A percentile compares a stretch with the other conserved stretches of the same genome.
Evolutionary conservation across 1,139 yeast species (phyloP).

Genomic region (Zygoascus sp.): DNA sequence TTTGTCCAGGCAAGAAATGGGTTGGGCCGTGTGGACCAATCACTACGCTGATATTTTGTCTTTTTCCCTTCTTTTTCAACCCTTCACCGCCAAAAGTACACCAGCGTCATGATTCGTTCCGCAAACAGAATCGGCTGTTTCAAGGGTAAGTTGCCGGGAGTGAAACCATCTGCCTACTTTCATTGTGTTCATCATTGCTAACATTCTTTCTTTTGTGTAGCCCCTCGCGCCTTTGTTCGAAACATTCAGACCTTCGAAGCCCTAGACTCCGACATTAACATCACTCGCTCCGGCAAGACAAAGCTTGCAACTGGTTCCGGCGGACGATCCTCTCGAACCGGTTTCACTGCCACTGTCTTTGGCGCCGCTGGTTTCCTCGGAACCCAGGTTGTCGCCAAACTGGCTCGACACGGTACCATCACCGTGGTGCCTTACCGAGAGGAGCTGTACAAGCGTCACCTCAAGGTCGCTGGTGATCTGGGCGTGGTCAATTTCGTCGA

Average conservation of each 20-base stretch:
- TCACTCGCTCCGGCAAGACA: conserved; percentile 73
- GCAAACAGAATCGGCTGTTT: conserved; percentile 7
- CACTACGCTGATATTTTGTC: conserved; percentile 6
- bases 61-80: conserved; percentile 7
- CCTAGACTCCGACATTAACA: conserved; percentile 59
- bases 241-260: conserved; percentile 36
- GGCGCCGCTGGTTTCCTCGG: conserved; percentile 83
- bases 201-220: not conserved
- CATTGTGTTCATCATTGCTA: not conserved
- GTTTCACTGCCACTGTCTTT: conserved; percentile 84
- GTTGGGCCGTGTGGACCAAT: conserved; percentile 1
- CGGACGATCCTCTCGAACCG: conserved; percentile 82
- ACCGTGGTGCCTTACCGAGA: conserved; percentile 78
- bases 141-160: conserved; percentile 5
- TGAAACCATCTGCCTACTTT: not conserved
- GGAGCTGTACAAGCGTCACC: conserved; percentile 71
- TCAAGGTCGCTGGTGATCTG: conserved; percentile 79
- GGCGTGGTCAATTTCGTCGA: conserved; percentile 85
- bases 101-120: conserved; percentile 5
- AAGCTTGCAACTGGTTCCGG: conserved; percentile 67
- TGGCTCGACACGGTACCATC: conserved; percentile 78
- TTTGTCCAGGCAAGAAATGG: not conserved
- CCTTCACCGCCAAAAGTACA: not conserved
- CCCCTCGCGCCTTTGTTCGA: conserved; percentile 18
- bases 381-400: conserved; percentile 61